Evolutionary conservation across 1,284 basidiomycete species (phyloP).

Genomic region (Cystobasidium sp.): DNA sequence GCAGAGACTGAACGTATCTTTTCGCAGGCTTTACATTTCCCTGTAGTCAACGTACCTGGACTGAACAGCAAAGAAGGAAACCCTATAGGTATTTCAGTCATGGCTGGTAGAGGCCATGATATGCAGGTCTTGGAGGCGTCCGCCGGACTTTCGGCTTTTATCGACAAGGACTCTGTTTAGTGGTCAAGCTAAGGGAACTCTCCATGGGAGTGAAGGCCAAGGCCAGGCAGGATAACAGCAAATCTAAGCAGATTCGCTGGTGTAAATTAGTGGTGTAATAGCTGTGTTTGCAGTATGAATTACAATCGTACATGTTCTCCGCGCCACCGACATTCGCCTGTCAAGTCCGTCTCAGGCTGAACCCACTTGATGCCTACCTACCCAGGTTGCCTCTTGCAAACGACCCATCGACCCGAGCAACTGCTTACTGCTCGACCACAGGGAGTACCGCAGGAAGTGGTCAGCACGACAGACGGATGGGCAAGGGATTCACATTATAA

Average conservation of each 20-base stretch:
- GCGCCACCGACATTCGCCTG: no score
- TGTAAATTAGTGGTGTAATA: no score
- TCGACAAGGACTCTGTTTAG: not conserved
- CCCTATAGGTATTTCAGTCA: slow-evolving; percentile 32
- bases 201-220: no score
- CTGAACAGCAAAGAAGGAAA: slow-evolving; percentile 9
- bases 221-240: no score
- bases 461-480: slow-evolving; percentile 22
- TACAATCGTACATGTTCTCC: no score
- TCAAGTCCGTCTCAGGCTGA: no score
- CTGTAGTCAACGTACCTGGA: slow-evolving; percentile 35
- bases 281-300: no score
- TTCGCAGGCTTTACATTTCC: slow-evolving; percentile 29
- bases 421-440: not conserved
- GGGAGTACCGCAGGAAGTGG: not conserved
- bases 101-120: slow-evolving; percentile 7
- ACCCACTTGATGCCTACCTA: no score
- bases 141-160: not conserved
- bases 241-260: no score
- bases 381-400: no score
- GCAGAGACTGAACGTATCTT: not conserved
- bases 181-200: not conserved
- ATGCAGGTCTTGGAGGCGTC: slow-evolving; percentile 5
- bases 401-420: no score
- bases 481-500: slow-evolving; percentile 36